Conservation (phyloP, 352 stramenopile genomes). For the Phytophthora sojae region DNA sequence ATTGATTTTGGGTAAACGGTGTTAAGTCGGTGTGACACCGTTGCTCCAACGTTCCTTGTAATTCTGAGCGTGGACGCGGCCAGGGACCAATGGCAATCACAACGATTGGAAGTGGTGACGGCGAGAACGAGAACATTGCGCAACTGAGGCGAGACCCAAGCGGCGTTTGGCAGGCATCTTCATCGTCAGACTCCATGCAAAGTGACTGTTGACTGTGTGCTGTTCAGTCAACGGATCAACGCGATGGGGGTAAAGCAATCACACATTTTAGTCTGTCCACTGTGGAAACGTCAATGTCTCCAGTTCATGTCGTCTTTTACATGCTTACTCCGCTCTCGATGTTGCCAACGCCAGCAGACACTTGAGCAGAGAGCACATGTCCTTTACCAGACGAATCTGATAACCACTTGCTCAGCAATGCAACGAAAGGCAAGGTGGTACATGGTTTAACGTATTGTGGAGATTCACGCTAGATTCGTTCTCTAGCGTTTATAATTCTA, state of each 20-base stretch:
- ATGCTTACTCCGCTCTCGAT: too few relatives aligned
- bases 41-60: not conserved
- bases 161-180: not conserved
- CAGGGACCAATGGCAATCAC: not conserved
- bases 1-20: not conserved
- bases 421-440: too few relatives aligned
- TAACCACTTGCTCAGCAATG: too few relatives aligned
- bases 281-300: too few relatives aligned
- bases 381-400: constrained; percentile 21
- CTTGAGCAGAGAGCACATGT: constrained; percentile 12
- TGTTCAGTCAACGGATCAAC: too few relatives aligned
- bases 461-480: constrained; percentile 35
- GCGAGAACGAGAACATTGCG: not conserved
- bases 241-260: too few relatives aligned
- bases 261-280: too few relatives aligned
- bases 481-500: constrained; percentile 21
- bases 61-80: not conserved
- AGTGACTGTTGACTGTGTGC: not conserved
- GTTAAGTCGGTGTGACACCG: not conserved
- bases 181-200: not conserved
- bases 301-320: too few relatives aligned
- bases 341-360: too few relatives aligned
- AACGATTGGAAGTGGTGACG: not conserved
- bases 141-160: not conserved
- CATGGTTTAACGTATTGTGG: too few relatives aligned